Conservation (phyloP, 2,329 filamentous ascomycete species). For the Cordyceps fumosorosea region DNA sequence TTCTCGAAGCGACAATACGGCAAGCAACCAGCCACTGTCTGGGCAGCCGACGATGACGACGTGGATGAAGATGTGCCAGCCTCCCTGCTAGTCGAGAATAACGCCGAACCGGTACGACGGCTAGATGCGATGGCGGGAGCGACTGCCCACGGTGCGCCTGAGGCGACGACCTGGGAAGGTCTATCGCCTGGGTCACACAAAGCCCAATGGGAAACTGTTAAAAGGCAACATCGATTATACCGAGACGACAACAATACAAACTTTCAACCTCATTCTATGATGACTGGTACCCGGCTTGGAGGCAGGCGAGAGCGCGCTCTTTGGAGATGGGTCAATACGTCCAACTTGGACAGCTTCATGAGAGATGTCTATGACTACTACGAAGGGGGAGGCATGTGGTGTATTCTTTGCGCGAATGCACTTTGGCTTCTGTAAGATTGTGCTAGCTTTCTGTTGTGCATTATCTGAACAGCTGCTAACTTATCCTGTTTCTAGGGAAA, state of each 20-base stretch:
- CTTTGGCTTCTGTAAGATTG: slow-evolving; percentile 64
- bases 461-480: slow-evolving; percentile 1
- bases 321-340: slow-evolving; percentile 89
- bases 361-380: slow-evolving; percentile 83
- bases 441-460: not conserved
- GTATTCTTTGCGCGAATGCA: slow-evolving; percentile 66
- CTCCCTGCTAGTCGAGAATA: slow-evolving; percentile 54
- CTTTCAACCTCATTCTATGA: slow-evolving; percentile 10
- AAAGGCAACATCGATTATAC: slow-evolving; percentile 46
- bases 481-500: slow-evolving; percentile 47
- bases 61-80: slow-evolving; percentile 56
- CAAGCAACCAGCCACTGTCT: slow-evolving; percentile 9
- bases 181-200: slow-evolving; percentile 14
- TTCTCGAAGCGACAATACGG: not conserved
- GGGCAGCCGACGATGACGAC: slow-evolving; percentile 39
- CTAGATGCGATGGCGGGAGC: not conserved
- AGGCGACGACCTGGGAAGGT: not conserved
- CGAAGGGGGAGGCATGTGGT: slow-evolving; percentile 74
- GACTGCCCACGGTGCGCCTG: not conserved
- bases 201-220: slow-evolving; percentile 48
- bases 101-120: slow-evolving; percentile 22
- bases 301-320: slow-evolving; percentile 60
- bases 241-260: slow-evolving; percentile 24
- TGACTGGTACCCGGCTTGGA: not conserved
- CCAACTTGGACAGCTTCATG: slow-evolving; percentile 83